Evolutionary conservation across 2,329 filamentous ascomycete species (phyloP).

Genomic region (Sphaerulina vaccinii): DNA sequence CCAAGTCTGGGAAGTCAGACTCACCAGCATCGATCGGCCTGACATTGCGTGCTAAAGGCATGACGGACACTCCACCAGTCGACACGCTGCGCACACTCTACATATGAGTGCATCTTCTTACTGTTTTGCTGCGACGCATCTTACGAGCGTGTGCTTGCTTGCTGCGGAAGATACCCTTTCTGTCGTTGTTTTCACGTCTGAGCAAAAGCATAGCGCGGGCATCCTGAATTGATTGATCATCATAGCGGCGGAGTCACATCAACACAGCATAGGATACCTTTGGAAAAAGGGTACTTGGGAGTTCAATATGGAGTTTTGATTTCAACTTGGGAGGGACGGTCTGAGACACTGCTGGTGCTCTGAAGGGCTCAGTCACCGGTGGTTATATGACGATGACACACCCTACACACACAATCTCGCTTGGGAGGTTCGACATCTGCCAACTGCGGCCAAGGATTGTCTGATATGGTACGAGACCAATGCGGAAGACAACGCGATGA

Average conservation of each 20-base stretch:
- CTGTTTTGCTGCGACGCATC: conserved; percentile 5
- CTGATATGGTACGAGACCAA: conserved; percentile 10
- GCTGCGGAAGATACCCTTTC: conserved; percentile 21
- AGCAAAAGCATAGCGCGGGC: conserved; percentile 20
- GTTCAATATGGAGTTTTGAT: conserved; percentile 12
- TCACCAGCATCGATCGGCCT: conserved; percentile 30
- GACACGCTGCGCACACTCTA: conserved; percentile 40
- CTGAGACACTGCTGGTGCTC: conserved; percentile 24
- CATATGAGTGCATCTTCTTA: conserved; percentile 33
- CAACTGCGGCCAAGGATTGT: too few relatives aligned
- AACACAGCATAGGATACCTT: background rate
- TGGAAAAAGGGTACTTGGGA: background rate
- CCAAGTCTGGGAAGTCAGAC: conserved; percentile 19
- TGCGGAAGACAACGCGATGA: conserved; percentile 8
- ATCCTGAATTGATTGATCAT: conserved; percentile 11
- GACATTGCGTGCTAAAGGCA: conserved; percentile 34
- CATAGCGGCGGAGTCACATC: conserved; percentile 17
- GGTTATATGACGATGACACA: conserved; percentile 9
- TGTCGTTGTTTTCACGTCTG: conserved; percentile 15
- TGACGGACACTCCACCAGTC: conserved; percentile 38
- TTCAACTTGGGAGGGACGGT: conserved; percentile 9
- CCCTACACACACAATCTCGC: conserved; percentile 9
- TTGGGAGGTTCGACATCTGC: background rate
- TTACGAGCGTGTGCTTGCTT: conserved; percentile 14
- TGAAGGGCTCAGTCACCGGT: conserved; percentile 30